Base-by-base conservation (phyloP, 2,329 filamentous ascomycete species). In the Rhinocladiella similis region DNA sequence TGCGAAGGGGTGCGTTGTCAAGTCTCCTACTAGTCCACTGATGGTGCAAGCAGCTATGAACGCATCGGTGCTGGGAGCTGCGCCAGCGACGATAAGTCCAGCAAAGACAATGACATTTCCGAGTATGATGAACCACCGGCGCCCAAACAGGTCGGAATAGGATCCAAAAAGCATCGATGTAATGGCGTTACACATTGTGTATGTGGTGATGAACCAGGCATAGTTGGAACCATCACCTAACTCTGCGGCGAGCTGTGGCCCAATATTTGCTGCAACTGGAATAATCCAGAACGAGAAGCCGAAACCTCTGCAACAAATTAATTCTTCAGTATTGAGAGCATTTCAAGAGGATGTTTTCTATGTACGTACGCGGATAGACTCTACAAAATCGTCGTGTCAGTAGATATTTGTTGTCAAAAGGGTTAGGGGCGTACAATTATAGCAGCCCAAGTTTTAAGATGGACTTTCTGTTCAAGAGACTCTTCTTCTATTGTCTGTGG, bases 191-290 rank as follows among this genome's bases (percentile, higher is more conserved):
- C 16, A 19, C 18, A 47, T 6, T 7, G 19, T 25, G 16, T 47
- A 47, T 5, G 13, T 14, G 4, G 43, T 6, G 2, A 25, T 25
- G 14, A 25, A 47, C 43, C 43, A 47, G 51, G 80, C 67, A 45
- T 75, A 75, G 12, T 76, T 73, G 3, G 71, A 70, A 33, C 70
- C 62, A 60, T 76, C 73, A 4, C 75, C 75, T 42, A 79, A 67
- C 1, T 74, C 71, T 52, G 77, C 71, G 25, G 70, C 72, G 20
- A 72, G 73, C 57, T 77, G 73, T 50, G 75, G 65, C 74, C 74
- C 78, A 61, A 78, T 78, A 65, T 78, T 78, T 0, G 75, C 75
- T 1, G 79, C 69, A 29, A 79, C 70, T 2, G 73, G 74, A 63
- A 78, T 76, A 3, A 41, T 20, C 38, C 38, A 41, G 19, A 41